phyloP scores from a whole-genome alignment of 2,329 filamentous ascomycete genomes.

The Arthroderma uncinatum region DNA sequence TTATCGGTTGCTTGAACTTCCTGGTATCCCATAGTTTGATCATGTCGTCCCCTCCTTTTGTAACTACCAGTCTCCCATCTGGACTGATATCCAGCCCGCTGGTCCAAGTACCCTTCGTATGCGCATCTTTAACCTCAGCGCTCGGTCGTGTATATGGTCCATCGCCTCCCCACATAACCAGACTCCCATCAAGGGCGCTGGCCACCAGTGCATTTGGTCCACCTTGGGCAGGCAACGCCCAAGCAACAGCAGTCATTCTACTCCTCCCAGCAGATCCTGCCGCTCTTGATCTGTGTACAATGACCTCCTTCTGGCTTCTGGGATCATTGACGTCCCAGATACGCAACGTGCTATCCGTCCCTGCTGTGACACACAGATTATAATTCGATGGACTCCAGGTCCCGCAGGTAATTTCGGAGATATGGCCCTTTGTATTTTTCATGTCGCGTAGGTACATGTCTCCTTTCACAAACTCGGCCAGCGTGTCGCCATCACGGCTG shows the following conservation, averaged over 20 bases:
- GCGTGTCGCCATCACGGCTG: slow-evolving; percentile 72
- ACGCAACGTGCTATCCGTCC: slow-evolving; percentile 85
- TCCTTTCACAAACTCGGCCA: slow-evolving; percentile 87
- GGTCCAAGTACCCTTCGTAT: slow-evolving; percentile 76
- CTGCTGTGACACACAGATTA: slow-evolving; percentile 78
- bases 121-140: slow-evolving; percentile 74
- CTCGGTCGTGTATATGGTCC: slow-evolving; percentile 73
- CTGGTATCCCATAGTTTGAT: slow-evolving; percentile 96
- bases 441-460: slow-evolving; percentile 98
- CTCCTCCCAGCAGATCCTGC: slow-evolving; percentile 79
- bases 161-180: slow-evolving; percentile 86
- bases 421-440: slow-evolving; percentile 94
- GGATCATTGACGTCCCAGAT: slow-evolving; percentile 97
- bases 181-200: slow-evolving; percentile 74
- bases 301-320: slow-evolving; percentile 78
- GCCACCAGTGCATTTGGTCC: slow-evolving; percentile 67
- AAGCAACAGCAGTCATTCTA: slow-evolving; percentile 85
- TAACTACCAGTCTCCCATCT: slow-evolving; percentile 83
- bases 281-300: slow-evolving; percentile 91
- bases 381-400: slow-evolving; percentile 83
- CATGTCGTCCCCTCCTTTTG: slow-evolving; percentile 76
- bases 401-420: slow-evolving; percentile 79
- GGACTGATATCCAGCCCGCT: slow-evolving; percentile 81
- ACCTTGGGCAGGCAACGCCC: slow-evolving; percentile 68
- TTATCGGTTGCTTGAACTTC: slow-evolving; percentile 85